Evolutionary conservation across 305 asterid species (phyloP), one percentile per base, ranked within the genome.

Genomic region (Stenogyne calaminthoides): DNA sequence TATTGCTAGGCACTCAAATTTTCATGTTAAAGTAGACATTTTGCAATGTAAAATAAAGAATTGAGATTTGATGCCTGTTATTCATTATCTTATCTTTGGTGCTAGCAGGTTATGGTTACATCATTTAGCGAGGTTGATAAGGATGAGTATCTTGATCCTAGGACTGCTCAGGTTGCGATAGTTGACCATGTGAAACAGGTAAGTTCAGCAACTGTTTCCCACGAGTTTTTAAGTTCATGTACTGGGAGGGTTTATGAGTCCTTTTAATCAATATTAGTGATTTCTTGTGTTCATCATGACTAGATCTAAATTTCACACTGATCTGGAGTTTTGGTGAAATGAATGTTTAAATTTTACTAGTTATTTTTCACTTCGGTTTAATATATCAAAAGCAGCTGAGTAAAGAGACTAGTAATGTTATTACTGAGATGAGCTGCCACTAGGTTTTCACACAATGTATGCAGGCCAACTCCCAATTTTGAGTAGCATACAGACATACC

Each of bases 121-220:
- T 75, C 97, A 14, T 88, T 66, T 80, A 78, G 82, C 25, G 97
- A 91, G 87, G 83, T 89, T 74, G 87, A 81, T 81, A 80, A 81
- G 80, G 84, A 87, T 80, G 97, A 91, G 78, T 94, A 87, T 83
- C 82, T 94, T 81, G 99, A 94, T 82, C 99, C 97, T 15, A 84
- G 93, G 84, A 91, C 97, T 67, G 93, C 97, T 72, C 97, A 91
- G 80, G 96, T 93, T 77, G 97, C 91, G 12, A 87, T 78, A 52
- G 88, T 94, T 81, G 95, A 91, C 84, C 99, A 94, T 81, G 89
- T 91, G 79, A 91, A 88, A 80, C 97, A 94, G 88, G 97, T 91
- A 70, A 52, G 68, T 78, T 59, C 18, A 19, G 55, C 32, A 54
- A 65, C 19, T 27, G 60, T 22, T 14, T 55, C 19, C 25, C 56